Evolutionary conservation across 2,329 filamentous ascomycete species (phyloP), one percentile per base, ranked within the genome.

Genomic region (Aureobasidium uvarum): DNA sequence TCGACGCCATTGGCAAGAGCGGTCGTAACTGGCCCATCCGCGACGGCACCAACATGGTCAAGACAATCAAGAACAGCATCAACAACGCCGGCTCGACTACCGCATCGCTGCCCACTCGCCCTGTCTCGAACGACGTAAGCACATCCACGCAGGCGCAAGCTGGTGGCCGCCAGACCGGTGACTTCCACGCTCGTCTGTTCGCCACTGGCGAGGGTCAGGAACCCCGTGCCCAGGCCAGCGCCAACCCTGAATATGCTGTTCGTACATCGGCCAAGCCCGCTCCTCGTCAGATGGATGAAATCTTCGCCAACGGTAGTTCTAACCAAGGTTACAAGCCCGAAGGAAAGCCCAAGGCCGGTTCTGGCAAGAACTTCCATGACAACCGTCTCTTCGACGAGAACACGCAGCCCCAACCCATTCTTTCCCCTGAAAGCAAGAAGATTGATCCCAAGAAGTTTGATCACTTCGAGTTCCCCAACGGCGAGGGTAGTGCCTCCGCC

Each of bases 1-100:
- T 97, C 69, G 93, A 97, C 68, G 88, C 97, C 65, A 98, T 99
- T 77, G 94, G 95, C 72, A 89, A 88, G 74, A 89, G 89, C 63
- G 91, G 91, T 65, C 90, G 89, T 76, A 96, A 95, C 79, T 99
- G 95, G 95, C 95, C 95, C 64, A 96, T 99, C 74, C 86, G 87
- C 71, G 92, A 96, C 75, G 90, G 89, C 74, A 86, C 86, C 72
- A 92, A 96, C 63, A 93, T 98, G 80, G 83, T 89, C 71, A 88
- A 86, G 72, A 80, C 96, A 72, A 69, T 77, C 48, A 71, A 69
- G 62, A 68, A 67, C 69, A 75, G 74, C 64, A 58, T 76, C 66
- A 73, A 72, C 60, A 68, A 71, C 20, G n/a, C 54, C 20, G 25
- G 39, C 14, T 70, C 71, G 23, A 46, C 65, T 14, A 66, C 71